These are phyloP conservation scores for Colletotrichum kahawae DNA, from an alignment of 2,329 filamentous ascomycete genomes.

Conservation along the genomic window DNA sequence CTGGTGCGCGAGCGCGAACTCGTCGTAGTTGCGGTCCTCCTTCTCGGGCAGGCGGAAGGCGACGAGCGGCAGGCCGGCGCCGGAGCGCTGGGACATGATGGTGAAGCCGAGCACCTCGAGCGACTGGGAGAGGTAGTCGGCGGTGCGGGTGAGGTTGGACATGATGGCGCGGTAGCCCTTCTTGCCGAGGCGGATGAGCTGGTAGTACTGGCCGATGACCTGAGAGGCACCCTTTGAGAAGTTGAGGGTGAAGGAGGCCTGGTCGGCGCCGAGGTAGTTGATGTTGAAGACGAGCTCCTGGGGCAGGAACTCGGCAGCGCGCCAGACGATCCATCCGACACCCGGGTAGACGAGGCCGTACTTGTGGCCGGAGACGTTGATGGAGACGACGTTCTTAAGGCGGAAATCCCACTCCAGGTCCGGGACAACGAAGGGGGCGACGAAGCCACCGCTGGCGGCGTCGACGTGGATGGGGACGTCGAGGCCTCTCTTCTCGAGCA, in stretches of 20 bases:
- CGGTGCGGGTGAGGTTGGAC: conserved; percentile 87
- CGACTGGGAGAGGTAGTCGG: conserved; percentile 81
- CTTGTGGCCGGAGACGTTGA: conserved; percentile 96
- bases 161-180: conserved; percentile 92
- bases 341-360: conserved; percentile 80
- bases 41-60: conserved; percentile 69
- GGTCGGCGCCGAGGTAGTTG: conserved; percentile 96
- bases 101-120: conserved; percentile 80
- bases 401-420: conserved; percentile 91
- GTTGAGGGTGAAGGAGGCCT: conserved; percentile 95
- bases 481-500: conserved; percentile 75
- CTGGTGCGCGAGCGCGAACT: conserved; percentile 83
- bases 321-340: conserved; percentile 94
- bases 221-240: conserved; percentile 96
- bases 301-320: conserved; percentile 80
- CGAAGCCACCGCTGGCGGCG: conserved; percentile 90
- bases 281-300: conserved; percentile 98
- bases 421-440: conserved; percentile 88
- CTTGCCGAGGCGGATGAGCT: conserved; percentile 93
- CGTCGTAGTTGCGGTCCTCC: conserved; percentile 68
- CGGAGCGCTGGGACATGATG: conserved; percentile 83
- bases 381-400: conserved; percentile 85
- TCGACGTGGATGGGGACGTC: conserved; percentile 93
- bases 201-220: conserved; percentile 97
- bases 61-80: conserved; percentile 84